Conservation (phyloP, 768 basidiomycete species). For the Phanerochaete carnosa region DNA sequence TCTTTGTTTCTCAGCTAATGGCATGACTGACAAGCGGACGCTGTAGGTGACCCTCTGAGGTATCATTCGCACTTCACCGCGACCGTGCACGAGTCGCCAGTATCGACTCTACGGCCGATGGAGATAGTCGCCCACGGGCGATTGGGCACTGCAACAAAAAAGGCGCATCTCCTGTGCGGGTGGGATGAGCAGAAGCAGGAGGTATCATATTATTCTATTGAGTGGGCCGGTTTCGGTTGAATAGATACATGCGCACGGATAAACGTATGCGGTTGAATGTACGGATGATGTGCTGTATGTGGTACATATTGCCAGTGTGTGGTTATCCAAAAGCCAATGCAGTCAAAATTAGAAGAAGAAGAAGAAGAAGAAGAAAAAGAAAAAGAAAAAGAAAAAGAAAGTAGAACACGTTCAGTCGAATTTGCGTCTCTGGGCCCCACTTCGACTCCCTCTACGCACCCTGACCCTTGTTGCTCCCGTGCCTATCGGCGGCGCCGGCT, state of each 20-base stretch:
- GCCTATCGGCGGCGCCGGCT: background rate
- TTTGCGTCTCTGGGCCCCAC: constrained; percentile 26
- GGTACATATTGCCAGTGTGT: background rate
- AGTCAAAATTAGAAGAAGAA: background rate
- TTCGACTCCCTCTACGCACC: constrained; percentile 1
- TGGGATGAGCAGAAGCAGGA: constrained; percentile 72
- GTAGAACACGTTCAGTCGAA: constrained; percentile 32
- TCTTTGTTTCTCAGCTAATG: background rate
- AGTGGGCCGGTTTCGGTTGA: constrained; percentile 90
- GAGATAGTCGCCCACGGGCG: constrained; percentile 95
- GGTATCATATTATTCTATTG: constrained; percentile 76
- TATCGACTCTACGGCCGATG: constrained; percentile 69
- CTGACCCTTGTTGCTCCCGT: constrained; percentile 1
- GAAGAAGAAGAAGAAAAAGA: too few species aligned
- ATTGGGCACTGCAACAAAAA: constrained; percentile 95
- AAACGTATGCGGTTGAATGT: background rate
- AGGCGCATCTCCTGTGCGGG: constrained; percentile 86
- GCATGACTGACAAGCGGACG: background rate
- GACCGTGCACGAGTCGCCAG: constrained; percentile 68
- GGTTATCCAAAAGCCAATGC: background rate
- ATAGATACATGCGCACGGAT: background rate
- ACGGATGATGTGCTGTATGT: background rate
- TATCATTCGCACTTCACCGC: constrained; percentile 97
- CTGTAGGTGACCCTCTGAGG: constrained; percentile 82
- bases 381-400: background rate